A percentile compares a stretch with the other conserved stretches of the same genome.
These are phyloP conservation scores for Termitomyces sp. DNA, from an alignment of 768 basidiomycete species.

Conservation along the genomic window DNA sequence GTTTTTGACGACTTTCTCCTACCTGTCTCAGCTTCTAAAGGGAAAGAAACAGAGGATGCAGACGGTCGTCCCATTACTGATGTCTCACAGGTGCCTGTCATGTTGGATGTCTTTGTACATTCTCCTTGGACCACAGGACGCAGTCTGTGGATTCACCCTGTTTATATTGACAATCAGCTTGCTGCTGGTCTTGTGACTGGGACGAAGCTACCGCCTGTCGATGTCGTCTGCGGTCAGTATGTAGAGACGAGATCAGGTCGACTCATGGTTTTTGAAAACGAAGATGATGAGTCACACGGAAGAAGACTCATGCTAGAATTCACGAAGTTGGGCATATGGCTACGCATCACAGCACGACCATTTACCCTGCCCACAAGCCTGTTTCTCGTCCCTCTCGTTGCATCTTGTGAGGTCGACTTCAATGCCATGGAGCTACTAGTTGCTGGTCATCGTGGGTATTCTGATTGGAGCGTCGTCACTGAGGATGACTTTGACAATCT, in stretches of 20 bases:
- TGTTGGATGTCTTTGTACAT: conserved; percentile 54
- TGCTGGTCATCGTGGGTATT: conserved; percentile 39
- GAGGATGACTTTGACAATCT: conserved; percentile 44
- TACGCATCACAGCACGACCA: conserved; percentile 55
- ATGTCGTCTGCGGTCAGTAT: conserved; percentile 30
- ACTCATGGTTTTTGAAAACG: conserved; percentile 31
- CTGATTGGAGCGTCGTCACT: conserved; percentile 50
- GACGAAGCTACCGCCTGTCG: conserved; percentile 42
- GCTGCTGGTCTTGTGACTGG: conserved; percentile 67
- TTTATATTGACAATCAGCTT: conserved; percentile 43
- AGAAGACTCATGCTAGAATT: conserved; percentile 57
- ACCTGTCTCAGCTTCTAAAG: conserved; percentile 52
- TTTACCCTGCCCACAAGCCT: conserved; percentile 46
- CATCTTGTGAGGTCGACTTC: conserved; percentile 49
- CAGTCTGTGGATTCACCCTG: conserved; percentile 57
- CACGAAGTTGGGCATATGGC: conserved; percentile 56
- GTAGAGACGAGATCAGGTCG: conserved; percentile 29
- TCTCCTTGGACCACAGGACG: conserved; percentile 62
- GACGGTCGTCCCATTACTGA: conserved; percentile 42
- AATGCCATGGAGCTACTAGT: conserved; percentile 46
- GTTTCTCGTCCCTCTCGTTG: conserved; percentile 63
- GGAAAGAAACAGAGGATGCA: conserved; percentile 44
- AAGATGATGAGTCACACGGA: conserved; percentile 39
- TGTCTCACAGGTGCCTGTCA: conserved; percentile 39
- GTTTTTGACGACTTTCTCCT: conserved; percentile 82